Base-by-base conservation (phyloP, 352 stramenopile genomes). In the Globisporangium uncinulatum region DNA sequence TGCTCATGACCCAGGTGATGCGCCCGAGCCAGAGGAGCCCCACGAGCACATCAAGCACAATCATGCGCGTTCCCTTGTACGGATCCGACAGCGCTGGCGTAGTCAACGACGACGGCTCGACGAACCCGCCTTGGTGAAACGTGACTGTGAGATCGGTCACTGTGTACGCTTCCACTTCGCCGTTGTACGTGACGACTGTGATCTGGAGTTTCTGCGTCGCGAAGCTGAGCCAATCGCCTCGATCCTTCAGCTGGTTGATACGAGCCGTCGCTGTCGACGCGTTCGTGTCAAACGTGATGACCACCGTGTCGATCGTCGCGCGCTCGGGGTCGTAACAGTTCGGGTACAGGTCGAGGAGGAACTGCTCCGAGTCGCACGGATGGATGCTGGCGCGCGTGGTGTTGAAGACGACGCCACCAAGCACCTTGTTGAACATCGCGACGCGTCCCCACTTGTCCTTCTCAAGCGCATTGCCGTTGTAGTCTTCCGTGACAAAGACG, bases 171-270 rank as follows among this genome's bases (percentile, higher is more conserved):
- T 83, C 57, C 6, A 86, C 39, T 46, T 86, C 75, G 29, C 75
- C 73, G 29, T 86, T 82, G 69, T 82, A 86, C 5, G 65, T 76
- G 34, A 82, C 67, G 41, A 83, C 54, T 3, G 65, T 83, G 47
- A 82, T 63, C 32, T 67, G 6, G 8, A 86, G 75, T 43, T 70
- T 54, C 14, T 76, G 53, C 1, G 65, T 72, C 5, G 69, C 67
- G 48, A 70, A 69, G 52, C 74, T 62, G 50, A 83, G 61, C 73
- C 75, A 86, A 3, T 56, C 44, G 17, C 75, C 73, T 8, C 31
- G 44, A 0, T 21, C 32, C 34, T 82, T 70, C 29, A 81, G 51
- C 4, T 54, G 44, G 9, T 21, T 50, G n/a, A 85, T 59, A 19
- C 59, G 47, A 6, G 49, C 37, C 0, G 53, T 56, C 0, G 75